Percentiles rank a stretch among this genome's conserved stretches.
phyloP scores from a whole-genome alignment of 352 stramenopile species.

The Aphanomyces cochlioides region DNA sequence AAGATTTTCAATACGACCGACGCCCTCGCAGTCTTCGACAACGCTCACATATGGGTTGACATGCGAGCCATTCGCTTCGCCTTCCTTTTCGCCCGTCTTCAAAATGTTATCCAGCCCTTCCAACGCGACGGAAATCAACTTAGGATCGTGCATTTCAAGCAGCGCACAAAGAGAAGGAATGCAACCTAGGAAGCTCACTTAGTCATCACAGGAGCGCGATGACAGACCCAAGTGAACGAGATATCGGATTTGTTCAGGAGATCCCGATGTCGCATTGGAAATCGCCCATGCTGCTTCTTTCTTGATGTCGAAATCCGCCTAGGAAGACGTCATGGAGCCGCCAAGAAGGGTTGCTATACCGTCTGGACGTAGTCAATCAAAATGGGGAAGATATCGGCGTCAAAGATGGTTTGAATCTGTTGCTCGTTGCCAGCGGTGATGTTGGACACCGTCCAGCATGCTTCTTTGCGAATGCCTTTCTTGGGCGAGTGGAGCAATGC shows the following conservation, averaged over 20 bases:
- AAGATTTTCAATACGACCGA: conserved; percentile 97
- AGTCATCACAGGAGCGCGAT: conserved; percentile 14
- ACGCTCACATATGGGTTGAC: conserved; percentile 94
- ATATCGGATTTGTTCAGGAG: conserved; percentile 94
- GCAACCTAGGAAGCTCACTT: conserved; percentile 56
- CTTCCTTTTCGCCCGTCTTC: conserved; percentile 71
- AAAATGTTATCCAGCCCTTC: conserved; percentile 99
- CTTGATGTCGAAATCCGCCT: conserved; percentile 97
- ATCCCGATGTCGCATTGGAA: conserved; percentile 96
- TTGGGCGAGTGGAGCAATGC: conserved; percentile 93
- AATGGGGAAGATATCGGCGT: conserved; percentile 96
- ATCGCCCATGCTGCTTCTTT: conserved; percentile 99
- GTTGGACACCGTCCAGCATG: conserved; percentile 99
- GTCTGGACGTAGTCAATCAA: conserved; percentile 96
- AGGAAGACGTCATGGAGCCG: neutral
- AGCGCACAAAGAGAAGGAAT: conserved; percentile 97
- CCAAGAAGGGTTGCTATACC: neutral
- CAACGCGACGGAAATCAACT: conserved; percentile 98
- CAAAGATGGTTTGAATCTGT: conserved; percentile 98
- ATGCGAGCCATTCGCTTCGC: conserved; percentile 52
- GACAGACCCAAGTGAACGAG: conserved; percentile 89
- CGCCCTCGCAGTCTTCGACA: conserved; percentile 95
- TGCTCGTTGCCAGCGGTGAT: conserved; percentile 98
- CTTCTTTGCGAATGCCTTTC: conserved; percentile 99
- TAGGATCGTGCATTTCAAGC: conserved; percentile 94